These are phyloP conservation scores for Curvularia spicifera DNA, from an alignment of 2,329 filamentous ascomycete genomes.

Conservation along the genomic window DNA sequence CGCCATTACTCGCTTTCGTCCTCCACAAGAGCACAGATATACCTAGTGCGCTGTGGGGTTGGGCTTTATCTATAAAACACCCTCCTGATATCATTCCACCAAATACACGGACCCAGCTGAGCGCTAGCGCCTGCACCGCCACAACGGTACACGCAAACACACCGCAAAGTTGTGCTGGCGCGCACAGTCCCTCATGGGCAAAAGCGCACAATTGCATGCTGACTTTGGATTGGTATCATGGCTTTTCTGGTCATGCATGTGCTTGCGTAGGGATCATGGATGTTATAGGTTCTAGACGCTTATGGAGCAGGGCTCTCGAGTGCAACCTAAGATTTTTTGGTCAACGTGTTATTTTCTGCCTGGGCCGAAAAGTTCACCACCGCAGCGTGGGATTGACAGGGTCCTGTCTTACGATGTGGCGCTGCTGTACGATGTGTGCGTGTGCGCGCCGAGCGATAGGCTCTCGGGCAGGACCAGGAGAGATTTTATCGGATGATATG, in stretches of 20 bases:
- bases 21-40: not conserved
- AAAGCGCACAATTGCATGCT: constrained; percentile 21
- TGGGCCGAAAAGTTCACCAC: not conserved
- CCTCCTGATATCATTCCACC: constrained; percentile 3
- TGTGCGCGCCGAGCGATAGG: not conserved
- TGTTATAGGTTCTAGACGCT: constrained; percentile 9
- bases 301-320: not conserved
- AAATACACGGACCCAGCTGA: not conserved
- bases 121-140: constrained; percentile 1
- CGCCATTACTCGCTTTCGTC: not conserved
- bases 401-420: not conserved
- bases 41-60: not conserved
- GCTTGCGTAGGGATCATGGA: not conserved
- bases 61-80: not conserved
- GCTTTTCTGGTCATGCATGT: constrained; percentile 1
- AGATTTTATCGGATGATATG: not conserved
- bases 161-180: not conserved
- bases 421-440: not conserved
- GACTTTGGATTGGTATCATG: constrained; percentile 5
- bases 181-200: constrained; percentile 29
- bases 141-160: constrained; percentile 1
- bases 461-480: not conserved
- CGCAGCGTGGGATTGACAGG: not conserved
- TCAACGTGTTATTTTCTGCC: not conserved
- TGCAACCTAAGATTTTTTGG: not conserved